A percentile compares a stretch with the other conserved stretches of the same genome.
These are phyloP conservation scores for Jackrogersella minutella DNA, from an alignment of 495 filamentous ascomycete species.

Conservation along the genomic window DNA sequence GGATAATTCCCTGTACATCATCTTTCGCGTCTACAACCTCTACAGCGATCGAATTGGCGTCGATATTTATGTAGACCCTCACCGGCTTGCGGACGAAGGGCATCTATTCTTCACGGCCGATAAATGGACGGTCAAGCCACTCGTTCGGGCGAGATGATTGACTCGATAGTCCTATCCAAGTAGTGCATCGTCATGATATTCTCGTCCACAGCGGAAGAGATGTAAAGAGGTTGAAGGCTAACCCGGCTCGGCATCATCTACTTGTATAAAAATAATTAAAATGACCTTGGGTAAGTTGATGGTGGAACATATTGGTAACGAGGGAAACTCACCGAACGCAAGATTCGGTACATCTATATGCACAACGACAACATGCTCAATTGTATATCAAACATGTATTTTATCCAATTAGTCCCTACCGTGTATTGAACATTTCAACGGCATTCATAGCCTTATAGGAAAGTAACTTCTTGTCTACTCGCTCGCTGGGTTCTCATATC, in stretches of 20 bases:
- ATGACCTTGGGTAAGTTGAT: too few species aligned
- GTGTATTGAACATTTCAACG: too few species aligned
- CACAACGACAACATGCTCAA: too few species aligned
- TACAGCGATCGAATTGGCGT: constrained; percentile 42
- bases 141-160: neutral
- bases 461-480: too few species aligned
- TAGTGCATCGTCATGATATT: neutral
- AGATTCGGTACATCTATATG: neutral
- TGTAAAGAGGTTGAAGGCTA: neutral
- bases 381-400: neutral
- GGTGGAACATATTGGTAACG: too few species aligned
- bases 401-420: too few species aligned
- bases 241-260: neutral
- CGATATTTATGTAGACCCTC: constrained; percentile 52
- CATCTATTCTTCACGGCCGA: constrained; percentile 43
- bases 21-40: constrained; percentile 54
- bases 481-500: too few species aligned
- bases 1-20: constrained; percentile 46
- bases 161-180: neutral
- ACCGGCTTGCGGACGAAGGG: constrained; percentile 19
- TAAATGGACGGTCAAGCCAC: constrained; percentile 42
- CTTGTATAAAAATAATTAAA: too few species aligned
- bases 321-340: neutral
- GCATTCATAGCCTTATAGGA: too few species aligned
- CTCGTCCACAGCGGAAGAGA: neutral